phyloP scores from a whole-genome alignment of 164 flowering plant species.

The Akebia trifoliata region DNA sequence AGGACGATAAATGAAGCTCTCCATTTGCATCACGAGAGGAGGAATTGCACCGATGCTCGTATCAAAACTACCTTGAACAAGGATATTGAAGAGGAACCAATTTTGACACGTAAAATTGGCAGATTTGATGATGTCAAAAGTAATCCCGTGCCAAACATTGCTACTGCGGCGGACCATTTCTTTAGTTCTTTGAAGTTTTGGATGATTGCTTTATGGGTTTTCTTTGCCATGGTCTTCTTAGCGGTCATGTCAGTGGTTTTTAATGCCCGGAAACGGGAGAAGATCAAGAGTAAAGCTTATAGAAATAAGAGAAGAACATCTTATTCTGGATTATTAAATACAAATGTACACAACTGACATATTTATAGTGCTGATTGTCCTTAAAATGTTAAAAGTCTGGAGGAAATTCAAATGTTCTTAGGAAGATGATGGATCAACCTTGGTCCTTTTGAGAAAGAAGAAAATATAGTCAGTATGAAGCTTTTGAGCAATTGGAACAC shows the following conservation, averaged over 20 bases:
- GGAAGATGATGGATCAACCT: background rate
- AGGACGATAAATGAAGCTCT: slow-evolving; percentile 74
- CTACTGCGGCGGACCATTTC: slow-evolving; percentile 19
- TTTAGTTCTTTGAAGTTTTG: slow-evolving; percentile 46
- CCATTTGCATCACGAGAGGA: slow-evolving; percentile 54
- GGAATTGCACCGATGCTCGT: slow-evolving; percentile 55
- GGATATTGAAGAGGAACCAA: slow-evolving; percentile 17
- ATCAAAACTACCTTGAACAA: slow-evolving; percentile 21
- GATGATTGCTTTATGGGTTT: slow-evolving; percentile 61
- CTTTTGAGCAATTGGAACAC: too few species aligned
- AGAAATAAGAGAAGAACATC: slow-evolving; percentile 58
- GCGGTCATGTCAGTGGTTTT: slow-evolving; percentile 35
- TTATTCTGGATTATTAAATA: slow-evolving; percentile 37
- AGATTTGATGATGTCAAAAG: slow-evolving; percentile 17
- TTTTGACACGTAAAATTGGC: slow-evolving; percentile 35
- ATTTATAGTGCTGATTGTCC: slow-evolving; percentile 17
- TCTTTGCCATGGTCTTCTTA: slow-evolving; percentile 56
- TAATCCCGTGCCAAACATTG: slow-evolving; percentile 14
- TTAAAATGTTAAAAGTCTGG: slow-evolving; percentile 16
- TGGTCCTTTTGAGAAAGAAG: background rate
- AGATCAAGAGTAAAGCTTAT: slow-evolving; percentile 34
- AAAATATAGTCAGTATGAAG: background rate
- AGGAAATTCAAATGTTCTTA: background rate
- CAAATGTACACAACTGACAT: slow-evolving; percentile 33
- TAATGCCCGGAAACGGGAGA: slow-evolving; percentile 38